Conservation (phyloP, 2,329 filamentous ascomycete genomes). For the Exophiala oligosperma region DNA sequence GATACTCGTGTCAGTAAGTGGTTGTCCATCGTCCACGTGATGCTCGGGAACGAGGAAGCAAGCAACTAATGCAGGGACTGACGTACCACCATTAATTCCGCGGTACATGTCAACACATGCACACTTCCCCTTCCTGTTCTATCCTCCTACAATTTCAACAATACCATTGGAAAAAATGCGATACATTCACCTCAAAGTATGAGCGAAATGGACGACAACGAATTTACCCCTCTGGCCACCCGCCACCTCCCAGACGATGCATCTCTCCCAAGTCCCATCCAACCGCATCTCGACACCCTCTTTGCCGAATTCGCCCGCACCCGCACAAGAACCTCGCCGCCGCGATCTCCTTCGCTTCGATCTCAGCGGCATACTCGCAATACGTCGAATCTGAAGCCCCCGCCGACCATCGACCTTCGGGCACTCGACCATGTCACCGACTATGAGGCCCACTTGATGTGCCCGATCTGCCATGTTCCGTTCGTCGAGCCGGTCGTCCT, state of each 20-base stretch:
- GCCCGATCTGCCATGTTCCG: slow-evolving; percentile 64
- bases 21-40: no score
- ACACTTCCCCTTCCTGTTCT: neutral
- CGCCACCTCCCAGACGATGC: slow-evolving; percentile 10
- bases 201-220: neutral
- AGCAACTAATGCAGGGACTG: no score
- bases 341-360: slow-evolving; percentile 16
- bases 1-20: no score
- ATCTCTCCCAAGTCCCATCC: slow-evolving; percentile 18
- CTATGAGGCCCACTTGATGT: slow-evolving; percentile 62
- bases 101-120: no score
- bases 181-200: neutral
- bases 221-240: neutral
- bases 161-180: neutral
- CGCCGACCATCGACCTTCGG: slow-evolving; percentile 48
- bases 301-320: slow-evolving; percentile 28
- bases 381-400: neutral
- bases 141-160: neutral
- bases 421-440: slow-evolving; percentile 57
- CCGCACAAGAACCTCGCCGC: slow-evolving; percentile 24
- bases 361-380: slow-evolving; percentile 12
- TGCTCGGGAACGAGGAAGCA: no score
- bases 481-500: slow-evolving; percentile 60
- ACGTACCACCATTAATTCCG: no score
- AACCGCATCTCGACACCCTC: slow-evolving; percentile 26